Conservation (phyloP, 1,139 yeast genomes). For the Candida dubliniensis region DNA sequence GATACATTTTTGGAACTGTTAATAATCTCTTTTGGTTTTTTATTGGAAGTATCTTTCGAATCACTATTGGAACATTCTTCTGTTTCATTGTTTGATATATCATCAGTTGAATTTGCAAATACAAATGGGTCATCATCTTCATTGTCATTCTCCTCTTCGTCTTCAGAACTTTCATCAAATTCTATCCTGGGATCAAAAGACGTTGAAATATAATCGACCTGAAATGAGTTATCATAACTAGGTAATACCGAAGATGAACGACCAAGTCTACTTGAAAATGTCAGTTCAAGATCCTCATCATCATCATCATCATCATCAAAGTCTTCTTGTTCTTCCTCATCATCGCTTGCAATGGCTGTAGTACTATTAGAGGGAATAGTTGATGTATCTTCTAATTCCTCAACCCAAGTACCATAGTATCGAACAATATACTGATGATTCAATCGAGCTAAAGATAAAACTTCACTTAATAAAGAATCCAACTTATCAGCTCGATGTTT, state of each 20-base stretch:
- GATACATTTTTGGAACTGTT: not conserved
- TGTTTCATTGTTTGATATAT: slow-evolving; percentile 13
- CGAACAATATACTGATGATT: slow-evolving; percentile 96
- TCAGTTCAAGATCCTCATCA: slow-evolving; percentile 3
- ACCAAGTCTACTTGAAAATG: slow-evolving; percentile 11
- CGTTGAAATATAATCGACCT: slow-evolving; percentile 65
- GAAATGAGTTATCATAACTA: slow-evolving; percentile 40
- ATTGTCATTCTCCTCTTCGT: slow-evolving; percentile 21
- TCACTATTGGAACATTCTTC: slow-evolving; percentile 18
- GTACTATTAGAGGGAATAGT: slow-evolving; percentile 10
- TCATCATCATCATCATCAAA: slow-evolving; percentile 20
- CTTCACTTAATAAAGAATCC: slow-evolving; percentile 83
- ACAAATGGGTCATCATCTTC: slow-evolving; percentile 28
- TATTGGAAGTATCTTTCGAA: not conserved
- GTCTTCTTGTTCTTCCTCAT: slow-evolving; percentile 13
- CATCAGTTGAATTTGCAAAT: slow-evolving; percentile 25
- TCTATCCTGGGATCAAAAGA: slow-evolving; percentile 63
- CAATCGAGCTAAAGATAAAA: slow-evolving; percentile 82
- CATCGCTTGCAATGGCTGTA: slow-evolving; percentile 1
- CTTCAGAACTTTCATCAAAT: slow-evolving; percentile 46
- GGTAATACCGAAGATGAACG: slow-evolving; percentile 33
- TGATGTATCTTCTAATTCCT: slow-evolving; percentile 46
- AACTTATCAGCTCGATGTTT: slow-evolving; percentile 78
- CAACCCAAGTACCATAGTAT: slow-evolving; percentile 97
- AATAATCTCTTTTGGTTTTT: not conserved